Percentiles rank a stretch among this genome's conserved stretches.
phyloP scores from a whole-genome alignment of 192 early-diverging fungal species.

The Coemansia erecta region DNA sequence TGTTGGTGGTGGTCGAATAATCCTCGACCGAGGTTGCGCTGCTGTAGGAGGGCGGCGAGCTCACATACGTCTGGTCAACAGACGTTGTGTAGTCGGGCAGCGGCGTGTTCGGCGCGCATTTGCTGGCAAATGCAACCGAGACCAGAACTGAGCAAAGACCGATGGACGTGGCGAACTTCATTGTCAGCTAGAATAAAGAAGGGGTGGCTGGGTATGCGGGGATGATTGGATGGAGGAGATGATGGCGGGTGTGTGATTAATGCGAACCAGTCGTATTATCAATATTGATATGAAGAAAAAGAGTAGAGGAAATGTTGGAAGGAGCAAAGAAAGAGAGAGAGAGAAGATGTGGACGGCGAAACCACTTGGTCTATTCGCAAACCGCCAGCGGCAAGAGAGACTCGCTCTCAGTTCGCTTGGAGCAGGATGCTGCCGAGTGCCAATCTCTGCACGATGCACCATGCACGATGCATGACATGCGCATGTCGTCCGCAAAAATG shows the following conservation, averaged over 20 bases:
- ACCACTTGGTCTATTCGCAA: background rate
- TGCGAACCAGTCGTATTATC: constrained; percentile 8
- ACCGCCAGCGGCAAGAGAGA: background rate
- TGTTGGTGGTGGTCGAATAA: background rate
- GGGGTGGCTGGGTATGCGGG: background rate
- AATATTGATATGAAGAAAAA: background rate
- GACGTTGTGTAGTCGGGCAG: background rate
- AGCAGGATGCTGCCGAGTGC: no score
- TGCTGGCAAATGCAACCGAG: constrained; percentile 20
- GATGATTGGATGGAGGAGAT: background rate
- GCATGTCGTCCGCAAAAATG: no score
- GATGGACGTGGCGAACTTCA: constrained; percentile 25
- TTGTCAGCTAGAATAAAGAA: constrained; percentile 11
- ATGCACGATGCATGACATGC: no score
- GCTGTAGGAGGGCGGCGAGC: background rate
- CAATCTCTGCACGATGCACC: no score
- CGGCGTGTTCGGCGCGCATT: constrained; percentile 11
- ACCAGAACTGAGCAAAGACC: constrained; percentile 10
- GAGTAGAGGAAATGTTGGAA: background rate
- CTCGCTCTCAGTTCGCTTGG: no score
- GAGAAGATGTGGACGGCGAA: background rate
- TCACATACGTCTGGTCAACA: background rate
- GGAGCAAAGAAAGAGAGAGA: background rate
- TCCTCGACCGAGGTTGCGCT: background rate
- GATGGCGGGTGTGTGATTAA: background rate